These are phyloP conservation scores for Halenospora varia DNA, from an alignment of 495 filamentous ascomycete species.

Conservation along the genomic window DNA sequence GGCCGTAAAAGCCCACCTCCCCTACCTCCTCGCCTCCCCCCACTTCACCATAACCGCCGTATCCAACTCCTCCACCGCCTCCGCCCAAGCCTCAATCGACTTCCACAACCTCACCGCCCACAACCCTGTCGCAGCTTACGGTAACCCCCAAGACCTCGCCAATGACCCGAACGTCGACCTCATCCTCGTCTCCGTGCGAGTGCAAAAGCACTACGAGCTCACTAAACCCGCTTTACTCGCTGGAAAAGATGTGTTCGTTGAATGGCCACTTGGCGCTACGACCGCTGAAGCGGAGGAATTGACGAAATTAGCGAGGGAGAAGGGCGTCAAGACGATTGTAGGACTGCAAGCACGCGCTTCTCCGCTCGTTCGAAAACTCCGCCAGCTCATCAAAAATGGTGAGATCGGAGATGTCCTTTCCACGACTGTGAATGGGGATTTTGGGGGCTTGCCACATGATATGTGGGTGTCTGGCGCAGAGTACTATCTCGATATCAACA, in stretches of 20 bases:
- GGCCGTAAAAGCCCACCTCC: conserved; percentile 46
- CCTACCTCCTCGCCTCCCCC: conserved; percentile 41
- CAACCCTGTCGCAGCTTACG: conserved; percentile 38
- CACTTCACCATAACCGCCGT: conserved; percentile 55
- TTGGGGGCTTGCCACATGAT: not conserved
- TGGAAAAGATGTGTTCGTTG: conserved; percentile 53
- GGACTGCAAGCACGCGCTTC: conserved; percentile 27
- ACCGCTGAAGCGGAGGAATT: conserved; percentile 29
- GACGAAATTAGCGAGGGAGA: conserved; percentile 23
- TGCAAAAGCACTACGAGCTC: conserved; percentile 41
- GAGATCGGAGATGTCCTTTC: conserved; percentile 25
- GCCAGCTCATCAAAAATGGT: conserved; percentile 23
- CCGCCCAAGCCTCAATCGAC: conserved; percentile 39
- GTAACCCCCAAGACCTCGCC: conserved; percentile 41
- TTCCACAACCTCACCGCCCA: conserved; percentile 32
- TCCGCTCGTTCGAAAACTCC: conserved; percentile 20
- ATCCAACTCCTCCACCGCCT: conserved; percentile 46
- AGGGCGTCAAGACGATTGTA: conserved; percentile 30
- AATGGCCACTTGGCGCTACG: conserved; percentile 40
- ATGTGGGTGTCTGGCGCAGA: conserved; percentile 19
- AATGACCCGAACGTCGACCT: conserved; percentile 49
- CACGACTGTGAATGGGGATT: conserved; percentile 13
- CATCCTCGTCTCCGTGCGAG: conserved; percentile 40
- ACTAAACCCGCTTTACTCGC: conserved; percentile 46
- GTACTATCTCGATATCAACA: conserved; percentile 28